Base-by-base conservation (phyloP, 2,329 filamentous ascomycete species). In the Alternaria metachromatica region DNA sequence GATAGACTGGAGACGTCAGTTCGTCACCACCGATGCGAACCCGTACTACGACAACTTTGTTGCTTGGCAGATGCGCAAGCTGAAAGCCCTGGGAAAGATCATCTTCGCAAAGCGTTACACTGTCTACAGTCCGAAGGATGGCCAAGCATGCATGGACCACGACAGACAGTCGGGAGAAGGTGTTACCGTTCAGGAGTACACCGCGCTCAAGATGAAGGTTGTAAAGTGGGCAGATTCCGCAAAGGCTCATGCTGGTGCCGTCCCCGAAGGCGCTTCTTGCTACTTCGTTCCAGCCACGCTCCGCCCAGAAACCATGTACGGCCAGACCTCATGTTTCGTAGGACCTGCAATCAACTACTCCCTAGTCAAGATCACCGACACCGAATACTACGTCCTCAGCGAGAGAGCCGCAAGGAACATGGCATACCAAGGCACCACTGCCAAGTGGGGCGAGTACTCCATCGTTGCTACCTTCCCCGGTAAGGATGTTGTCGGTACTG, bases 261-360 rank as follows among this genome's bases (percentile, higher is more conserved):
- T 98, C 5, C 92, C 95, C 6, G 86, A 89, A 37, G 89, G 87
- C 68, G 90, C 92, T 49, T 91, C 91, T 65, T 90, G 97, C 60
- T 98, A 91, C 84, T 91, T 98, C 74, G 89, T 98, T 12, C 92
- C 96, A 12, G 96, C 96, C 15, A 98, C 96, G 59, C 87, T 99
- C 25, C 88, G 96, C 66, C 93, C 96, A 3, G 96, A 99, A 85
- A 99, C 96, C 37, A 98, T 99, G 95, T 99, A 98, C 78, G 96
- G 96, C 44, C 96, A 98, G 82, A 96, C 90, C 5, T 96, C 93
- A 83, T 97, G 94, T 80, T 99, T 98, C 73, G 93, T 99, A 51
- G 93, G 94, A 4, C 95, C 96, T 10, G 92, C 91, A 77, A 91
- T 98, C 75, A 88, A 86, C 48, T 99, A 99, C 76, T 95, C 95